Conservation (phyloP, 176 grass and related monocot species). For the Tillandsia leiboldiana region DNA sequence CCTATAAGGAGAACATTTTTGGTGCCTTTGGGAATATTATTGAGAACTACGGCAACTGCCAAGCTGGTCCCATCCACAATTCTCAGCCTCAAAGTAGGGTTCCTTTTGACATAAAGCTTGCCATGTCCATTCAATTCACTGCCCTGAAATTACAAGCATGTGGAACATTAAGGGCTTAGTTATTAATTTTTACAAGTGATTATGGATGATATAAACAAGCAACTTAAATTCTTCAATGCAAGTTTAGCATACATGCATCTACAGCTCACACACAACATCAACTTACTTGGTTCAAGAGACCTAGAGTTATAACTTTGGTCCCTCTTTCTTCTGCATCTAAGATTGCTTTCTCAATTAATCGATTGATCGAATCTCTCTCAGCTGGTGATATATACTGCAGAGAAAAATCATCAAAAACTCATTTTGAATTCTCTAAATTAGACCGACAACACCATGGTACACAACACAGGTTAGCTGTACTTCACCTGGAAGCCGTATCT, state of each 20-base stretch:
- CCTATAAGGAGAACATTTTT: slow-evolving; percentile 44
- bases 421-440: neutral
- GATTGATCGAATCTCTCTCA: slow-evolving; percentile 17
- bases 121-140: slow-evolving; percentile 41
- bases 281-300: slow-evolving; percentile 65
- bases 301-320: slow-evolving; percentile 37
- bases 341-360: slow-evolving; percentile 34
- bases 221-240: neutral
- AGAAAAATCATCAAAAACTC: neutral
- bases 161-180: neutral
- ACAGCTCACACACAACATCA: neutral
- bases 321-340: slow-evolving; percentile 46
- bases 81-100: slow-evolving; percentile 27
- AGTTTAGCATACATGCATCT: neutral
- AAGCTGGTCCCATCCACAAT: slow-evolving; percentile 57
- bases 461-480: neutral
- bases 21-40: slow-evolving; percentile 27
- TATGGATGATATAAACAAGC: neutral
- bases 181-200: neutral
- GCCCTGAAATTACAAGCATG: slow-evolving; percentile 7
- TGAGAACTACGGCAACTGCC: slow-evolving; percentile 34
- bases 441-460: neutral
- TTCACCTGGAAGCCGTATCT: slow-evolving; percentile 40
- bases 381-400: slow-evolving; percentile 35
- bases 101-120: slow-evolving; percentile 40